Evolutionary conservation across 2,329 filamentous ascomycete genomes (phyloP).

Genomic region (Albifimbria verrucaria): DNA sequence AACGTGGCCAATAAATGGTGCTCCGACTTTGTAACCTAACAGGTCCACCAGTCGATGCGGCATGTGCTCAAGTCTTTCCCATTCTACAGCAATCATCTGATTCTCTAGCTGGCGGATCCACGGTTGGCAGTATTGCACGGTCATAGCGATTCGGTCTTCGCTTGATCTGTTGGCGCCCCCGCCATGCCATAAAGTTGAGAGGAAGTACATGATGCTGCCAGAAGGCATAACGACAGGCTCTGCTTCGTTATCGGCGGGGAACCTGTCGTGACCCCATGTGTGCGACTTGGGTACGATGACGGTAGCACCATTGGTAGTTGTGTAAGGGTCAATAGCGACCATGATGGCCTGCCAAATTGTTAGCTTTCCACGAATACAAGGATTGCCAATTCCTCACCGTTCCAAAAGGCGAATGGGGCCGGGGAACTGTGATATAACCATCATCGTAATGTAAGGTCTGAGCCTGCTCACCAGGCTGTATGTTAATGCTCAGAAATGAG

Average conservation of each 20-base stretch:
- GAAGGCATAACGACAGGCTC: constrained; percentile 29
- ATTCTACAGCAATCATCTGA: constrained; percentile 30
- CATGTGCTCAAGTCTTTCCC: constrained; percentile 16
- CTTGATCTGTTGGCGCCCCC: constrained; percentile 30
- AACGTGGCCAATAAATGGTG: constrained; percentile 18
- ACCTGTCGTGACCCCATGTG: constrained; percentile 24
- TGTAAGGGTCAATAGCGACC: constrained; percentile 28
- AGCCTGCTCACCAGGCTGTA: constrained; percentile 33
- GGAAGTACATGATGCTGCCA: constrained; percentile 32
- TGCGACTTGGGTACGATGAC: constrained; percentile 32
- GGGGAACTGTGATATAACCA: constrained; percentile 23
- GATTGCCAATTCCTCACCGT: constrained; percentile 15
- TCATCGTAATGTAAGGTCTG: constrained; percentile 34
- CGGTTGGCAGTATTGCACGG: constrained; percentile 38
- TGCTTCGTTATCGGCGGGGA: constrained; percentile 21
- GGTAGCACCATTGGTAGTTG: constrained; percentile 29
- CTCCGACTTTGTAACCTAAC: constrained; percentile 18
- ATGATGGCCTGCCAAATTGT: constrained; percentile 18
- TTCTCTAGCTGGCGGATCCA: constrained; percentile 37
- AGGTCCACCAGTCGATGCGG: constrained; percentile 18
- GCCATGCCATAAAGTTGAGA: constrained; percentile 34
- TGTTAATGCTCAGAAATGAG: constrained; percentile 33
- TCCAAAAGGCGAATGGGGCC: constrained; percentile 30
- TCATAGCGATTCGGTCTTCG: constrained; percentile 27
- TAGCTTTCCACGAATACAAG: not conserved